Conservation (phyloP, 371 early-diverging fungal genomes). For the Capillidium rhysosporum region DNA sequence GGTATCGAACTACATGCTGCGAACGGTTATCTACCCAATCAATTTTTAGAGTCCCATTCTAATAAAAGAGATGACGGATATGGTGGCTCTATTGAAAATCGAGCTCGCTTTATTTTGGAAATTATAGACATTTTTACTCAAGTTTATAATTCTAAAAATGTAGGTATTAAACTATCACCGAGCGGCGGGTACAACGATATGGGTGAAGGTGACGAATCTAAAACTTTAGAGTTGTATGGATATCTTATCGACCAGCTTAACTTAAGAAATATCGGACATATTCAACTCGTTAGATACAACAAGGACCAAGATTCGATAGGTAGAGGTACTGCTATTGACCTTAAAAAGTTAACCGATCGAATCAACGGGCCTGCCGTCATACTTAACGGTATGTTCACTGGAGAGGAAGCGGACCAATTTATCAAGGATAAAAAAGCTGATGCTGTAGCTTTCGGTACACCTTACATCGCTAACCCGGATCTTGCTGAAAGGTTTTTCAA, state of each 20-base stretch:
- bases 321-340: not conserved
- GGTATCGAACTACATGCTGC: conserved; percentile 47
- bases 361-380: not conserved
- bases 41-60: conserved; percentile 23
- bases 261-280: not conserved
- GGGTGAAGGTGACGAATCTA: conserved; percentile 25
- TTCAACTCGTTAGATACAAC: not conserved
- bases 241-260: conserved; percentile 1
- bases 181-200: conserved; percentile 48
- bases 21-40: conserved; percentile 35
- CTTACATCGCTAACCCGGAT: conserved; percentile 12
- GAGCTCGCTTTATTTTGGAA: conserved; percentile 21
- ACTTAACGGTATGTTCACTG: conserved; percentile 41
- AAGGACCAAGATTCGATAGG: not conserved
- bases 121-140: conserved; percentile 42
- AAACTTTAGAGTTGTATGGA: conserved; percentile 44
- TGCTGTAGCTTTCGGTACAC: conserved; percentile 9
- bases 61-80: conserved; percentile 41
- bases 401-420: conserved; percentile 16
- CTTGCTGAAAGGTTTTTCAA: conserved; percentile 2
- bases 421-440: conserved; percentile 9
- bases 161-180: conserved; percentile 20
- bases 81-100: conserved; percentile 27
- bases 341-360: not conserved
- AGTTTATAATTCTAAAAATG: conserved; percentile 49